Base-by-base conservation (phyloP, 2,329 filamentous ascomycete species). In the Venturia carpophila region DNA sequence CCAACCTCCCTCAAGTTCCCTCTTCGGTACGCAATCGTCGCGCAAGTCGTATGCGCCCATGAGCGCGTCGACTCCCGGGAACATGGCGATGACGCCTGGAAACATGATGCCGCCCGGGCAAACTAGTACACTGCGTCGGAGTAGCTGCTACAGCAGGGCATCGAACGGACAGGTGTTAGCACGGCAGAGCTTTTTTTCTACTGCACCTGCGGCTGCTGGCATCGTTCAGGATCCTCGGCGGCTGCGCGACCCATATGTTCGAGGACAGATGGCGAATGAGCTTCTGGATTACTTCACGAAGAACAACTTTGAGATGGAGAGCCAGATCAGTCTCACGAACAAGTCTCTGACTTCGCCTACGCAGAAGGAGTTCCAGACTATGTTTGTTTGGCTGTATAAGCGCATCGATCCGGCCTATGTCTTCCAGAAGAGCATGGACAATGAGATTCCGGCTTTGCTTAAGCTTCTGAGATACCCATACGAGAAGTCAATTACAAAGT, bases 341-440 rank as follows among this genome's bases (percentile, higher is more conserved):
- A 97, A 97, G 71, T 90, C 91, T 7, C 87, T 96, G 73, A 93
- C 91, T 71, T 96, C 91, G 55, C 95, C 94, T 0, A 99, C 93
- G 0, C 93, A 97, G 71, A 99, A 99, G 73, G 94, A 99, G 75
- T 99, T 99, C 79, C 94, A 95, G 72, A 89, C 85, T 76, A 96
- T 99, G 83, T 99, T 99, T 73, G 92, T 97, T 72, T 99, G 93
- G 90, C 81, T 99, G 3, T 99, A 99, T 76, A 91, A 92, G 72
- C 89, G 92, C 66, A 95, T 99, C 73, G 94, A 99, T 73, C 94
- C 94, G 0, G 90, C 88, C 70, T 95, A 97, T 75, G 87, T 88
- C 43, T 97, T 99, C 72, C 87, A 92, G 71, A 97, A 97, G 75
- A 90, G 88, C 62, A 96, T 97, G 71, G 94, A 97, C 74, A 89